These are phyloP conservation scores for Aulographum hederae DNA, from an alignment of 2,329 filamentous ascomycete species.

Conservation along the genomic window DNA sequence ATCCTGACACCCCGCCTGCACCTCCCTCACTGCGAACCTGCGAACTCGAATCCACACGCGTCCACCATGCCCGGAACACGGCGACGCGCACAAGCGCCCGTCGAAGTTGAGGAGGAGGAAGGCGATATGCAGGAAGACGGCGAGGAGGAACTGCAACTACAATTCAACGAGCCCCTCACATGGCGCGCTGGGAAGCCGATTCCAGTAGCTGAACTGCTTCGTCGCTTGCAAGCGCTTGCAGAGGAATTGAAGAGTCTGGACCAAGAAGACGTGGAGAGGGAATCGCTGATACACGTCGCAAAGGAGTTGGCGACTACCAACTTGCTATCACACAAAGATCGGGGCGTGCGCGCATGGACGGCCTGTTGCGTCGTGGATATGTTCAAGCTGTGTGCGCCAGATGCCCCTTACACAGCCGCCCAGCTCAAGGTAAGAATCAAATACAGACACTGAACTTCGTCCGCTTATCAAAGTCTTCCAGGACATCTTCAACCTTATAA, in stretches of 20 bases:
- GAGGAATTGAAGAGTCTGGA: slow-evolving; percentile 74
- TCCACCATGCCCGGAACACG: not conserved
- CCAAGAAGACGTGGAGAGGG: slow-evolving; percentile 66
- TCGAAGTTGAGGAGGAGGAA: not conserved
- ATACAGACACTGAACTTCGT: not conserved
- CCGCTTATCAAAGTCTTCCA: slow-evolving; percentile 16
- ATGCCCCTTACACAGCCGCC: slow-evolving; percentile 79
- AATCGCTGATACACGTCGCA: slow-evolving; percentile 69
- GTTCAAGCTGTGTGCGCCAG: slow-evolving; percentile 76
- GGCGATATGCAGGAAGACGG: slow-evolving; percentile 7
- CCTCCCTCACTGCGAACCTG: too few relatives aligned
- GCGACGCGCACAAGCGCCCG: not conserved
- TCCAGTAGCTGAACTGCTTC: slow-evolving; percentile 61
- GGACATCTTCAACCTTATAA: slow-evolving; percentile 87
- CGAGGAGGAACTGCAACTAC: slow-evolving; percentile 25
- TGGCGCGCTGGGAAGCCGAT: slow-evolving; percentile 90
- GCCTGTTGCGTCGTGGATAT: slow-evolving; percentile 87
- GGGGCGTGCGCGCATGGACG: slow-evolving; percentile 76
- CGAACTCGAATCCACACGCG: too few relatives aligned
- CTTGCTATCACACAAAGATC: slow-evolving; percentile 78
- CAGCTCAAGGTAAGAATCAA: slow-evolving; percentile 60
- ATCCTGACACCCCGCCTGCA: too few relatives aligned
- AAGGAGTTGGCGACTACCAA: slow-evolving; percentile 70
- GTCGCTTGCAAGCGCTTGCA: slow-evolving; percentile 61
- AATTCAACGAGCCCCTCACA: slow-evolving; percentile 72